phyloP scores from a whole-genome alignment of 106 monocot species.

The Acorus gramineus region DNA sequence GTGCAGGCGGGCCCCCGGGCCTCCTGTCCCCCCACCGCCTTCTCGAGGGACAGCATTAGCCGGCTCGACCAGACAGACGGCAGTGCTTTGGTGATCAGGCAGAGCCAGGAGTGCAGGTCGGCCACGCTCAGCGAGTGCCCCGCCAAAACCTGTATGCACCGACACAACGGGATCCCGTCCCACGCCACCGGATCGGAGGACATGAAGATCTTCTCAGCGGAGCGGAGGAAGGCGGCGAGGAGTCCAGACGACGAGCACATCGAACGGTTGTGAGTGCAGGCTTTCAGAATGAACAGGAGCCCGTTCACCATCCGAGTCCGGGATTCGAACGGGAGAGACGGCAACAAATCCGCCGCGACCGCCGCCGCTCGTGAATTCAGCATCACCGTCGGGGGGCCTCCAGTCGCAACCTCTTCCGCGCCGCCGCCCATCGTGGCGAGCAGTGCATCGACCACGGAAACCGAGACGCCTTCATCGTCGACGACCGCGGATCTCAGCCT shows the following conservation, averaged over 20 bases:
- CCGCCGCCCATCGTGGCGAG: slow-evolving; percentile 76
- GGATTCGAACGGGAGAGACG: slow-evolving; percentile 49
- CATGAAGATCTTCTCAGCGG: slow-evolving; percentile 42
- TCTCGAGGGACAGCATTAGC: slow-evolving; percentile 70
- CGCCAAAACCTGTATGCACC: slow-evolving; percentile 66
- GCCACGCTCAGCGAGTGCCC: slow-evolving; percentile 65
- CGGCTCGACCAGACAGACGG: slow-evolving; percentile 48
- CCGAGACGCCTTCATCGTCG: slow-evolving; percentile 21
- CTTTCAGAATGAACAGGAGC: slow-evolving; percentile 36
- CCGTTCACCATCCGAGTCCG: slow-evolving; percentile 72
- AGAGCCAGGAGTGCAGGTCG: slow-evolving; percentile 70
- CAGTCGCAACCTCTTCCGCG: not conserved
- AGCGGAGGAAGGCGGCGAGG: slow-evolving; percentile 36
- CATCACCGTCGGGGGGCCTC: slow-evolving; percentile 54
- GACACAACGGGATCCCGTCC: slow-evolving; percentile 48
- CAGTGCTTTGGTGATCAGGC: slow-evolving; percentile 39
- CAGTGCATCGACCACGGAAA: slow-evolving; percentile 67
- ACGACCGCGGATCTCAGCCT: slow-evolving; percentile 18
- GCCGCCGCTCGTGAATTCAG: slow-evolving; percentile 62
- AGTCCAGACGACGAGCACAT: slow-evolving; percentile 75
- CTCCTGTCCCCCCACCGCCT: slow-evolving; percentile 62
- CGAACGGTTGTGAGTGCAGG: slow-evolving; percentile 76
- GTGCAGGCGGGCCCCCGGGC: slow-evolving; percentile 54
- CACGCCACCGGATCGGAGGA: slow-evolving; percentile 16
- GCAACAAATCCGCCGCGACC: slow-evolving; percentile 50